A percentile compares a stretch with the other conserved stretches of the same genome.
phyloP scores from a whole-genome alignment of 306 rosid species.

The Gastrolobium bilobum region DNA sequence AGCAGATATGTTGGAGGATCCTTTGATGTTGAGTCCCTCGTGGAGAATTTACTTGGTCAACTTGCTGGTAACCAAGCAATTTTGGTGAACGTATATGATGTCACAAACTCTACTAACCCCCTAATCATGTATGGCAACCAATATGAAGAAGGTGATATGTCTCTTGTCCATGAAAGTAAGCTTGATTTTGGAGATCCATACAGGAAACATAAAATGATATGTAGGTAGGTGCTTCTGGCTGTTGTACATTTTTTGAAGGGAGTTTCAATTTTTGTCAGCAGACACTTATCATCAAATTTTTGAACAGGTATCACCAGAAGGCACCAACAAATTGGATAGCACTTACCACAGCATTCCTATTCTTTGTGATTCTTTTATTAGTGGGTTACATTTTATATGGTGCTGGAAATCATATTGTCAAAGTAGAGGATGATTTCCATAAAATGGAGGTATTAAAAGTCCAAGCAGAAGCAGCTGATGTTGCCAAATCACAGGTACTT shows the following conservation, averaged over 20 bases:
- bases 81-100: conserved; percentile 88
- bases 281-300: conserved; percentile 45
- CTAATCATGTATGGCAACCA: conserved; percentile 92
- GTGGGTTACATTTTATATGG: conserved; percentile 91
- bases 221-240: conserved; percentile 73
- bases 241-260: conserved; percentile 8
- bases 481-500: conserved; percentile 95
- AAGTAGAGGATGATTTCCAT: conserved; percentile 94
- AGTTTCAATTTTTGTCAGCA: conserved; percentile 39
- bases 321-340: conserved; percentile 89
- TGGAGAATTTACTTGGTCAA: conserved; percentile 98
- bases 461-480: conserved; percentile 92
- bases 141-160: conserved; percentile 80
- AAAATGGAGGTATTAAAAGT: conserved; percentile 80
- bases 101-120: conserved; percentile 81
- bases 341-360: conserved; percentile 67
- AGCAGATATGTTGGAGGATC: conserved; percentile 95
- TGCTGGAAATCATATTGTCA: conserved; percentile 92
- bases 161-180: conserved; percentile 80
- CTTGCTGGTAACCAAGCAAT: conserved; percentile 95
- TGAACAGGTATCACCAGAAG: conserved; percentile 90
- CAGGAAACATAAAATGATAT: conserved; percentile 92
- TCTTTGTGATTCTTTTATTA: conserved; percentile 81
- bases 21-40: conserved; percentile 97
- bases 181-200: conserved; percentile 98